These are phyloP conservation scores for Geotrichum phurueaensis DNA, from an alignment of 1,139 yeast species.

Conservation along the genomic window DNA sequence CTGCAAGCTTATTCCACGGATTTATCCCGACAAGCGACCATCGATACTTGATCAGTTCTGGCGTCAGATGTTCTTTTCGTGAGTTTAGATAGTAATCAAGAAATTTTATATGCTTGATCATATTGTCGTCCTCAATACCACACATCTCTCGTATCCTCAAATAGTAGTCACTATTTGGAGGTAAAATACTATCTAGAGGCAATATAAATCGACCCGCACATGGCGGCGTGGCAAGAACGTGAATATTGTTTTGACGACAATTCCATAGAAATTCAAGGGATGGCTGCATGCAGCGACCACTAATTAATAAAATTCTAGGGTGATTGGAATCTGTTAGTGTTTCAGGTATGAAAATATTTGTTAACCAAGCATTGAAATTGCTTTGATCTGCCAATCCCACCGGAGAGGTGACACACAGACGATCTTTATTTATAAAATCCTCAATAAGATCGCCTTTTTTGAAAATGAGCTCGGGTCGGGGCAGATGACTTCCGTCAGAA, in stretches of 20 bases:
- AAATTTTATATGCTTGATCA: not conserved
- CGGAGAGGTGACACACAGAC: not conserved
- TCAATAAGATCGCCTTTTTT: not conserved
- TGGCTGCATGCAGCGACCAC: not conserved
- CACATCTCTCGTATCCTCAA: not conserved
- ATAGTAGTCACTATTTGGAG: not conserved
- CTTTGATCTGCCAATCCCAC: not conserved
- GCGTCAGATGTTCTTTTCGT: not conserved
- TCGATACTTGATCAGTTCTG: not conserved
- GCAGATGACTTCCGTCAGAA: not conserved
- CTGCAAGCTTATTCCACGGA: not conserved
- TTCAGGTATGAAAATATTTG: not conserved
- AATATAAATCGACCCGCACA: not conserved
- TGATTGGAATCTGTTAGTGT: not conserved
- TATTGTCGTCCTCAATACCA: not conserved
- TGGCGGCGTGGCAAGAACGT: not conserved
- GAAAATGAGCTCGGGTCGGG: not conserved
- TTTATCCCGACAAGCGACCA: not conserved
- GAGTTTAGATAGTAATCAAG: not conserved
- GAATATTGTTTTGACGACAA: not conserved
- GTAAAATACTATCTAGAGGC: not conserved
- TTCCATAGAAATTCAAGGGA: not conserved
- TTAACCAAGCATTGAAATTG: not conserved
- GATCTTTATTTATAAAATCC: not conserved
- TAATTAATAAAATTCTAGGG: not conserved